Evolutionary conservation across 2,329 filamentous ascomycete species (phyloP).

Genomic region (Penicillium sp.): DNA sequence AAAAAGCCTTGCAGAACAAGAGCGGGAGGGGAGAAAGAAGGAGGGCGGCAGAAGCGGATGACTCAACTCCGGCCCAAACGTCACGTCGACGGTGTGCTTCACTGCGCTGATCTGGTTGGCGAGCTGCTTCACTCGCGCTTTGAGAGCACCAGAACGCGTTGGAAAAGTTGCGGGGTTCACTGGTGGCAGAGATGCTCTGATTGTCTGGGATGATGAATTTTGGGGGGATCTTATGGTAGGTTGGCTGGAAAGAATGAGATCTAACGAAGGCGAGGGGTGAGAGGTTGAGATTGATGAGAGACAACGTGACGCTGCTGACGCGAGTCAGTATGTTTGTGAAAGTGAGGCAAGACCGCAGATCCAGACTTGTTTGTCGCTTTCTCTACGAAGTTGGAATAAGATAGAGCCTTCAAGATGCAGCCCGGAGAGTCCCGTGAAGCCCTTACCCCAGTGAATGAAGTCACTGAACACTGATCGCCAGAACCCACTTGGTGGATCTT

Average conservation of each 20-base stretch:
- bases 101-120: slow-evolving; percentile 3
- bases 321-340: neutral
- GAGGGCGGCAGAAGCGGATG: slow-evolving; percentile 21
- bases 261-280: neutral
- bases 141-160: neutral
- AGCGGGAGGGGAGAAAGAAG: slow-evolving; percentile 11
- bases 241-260: neutral
- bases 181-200: neutral
- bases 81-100: slow-evolving; percentile 9
- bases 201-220: neutral
- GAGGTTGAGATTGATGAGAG: neutral
- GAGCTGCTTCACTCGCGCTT: neutral
- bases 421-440: neutral
- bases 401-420: neutral
- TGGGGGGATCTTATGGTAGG: neutral
- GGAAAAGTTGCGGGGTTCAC: neutral
- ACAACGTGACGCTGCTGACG: neutral
- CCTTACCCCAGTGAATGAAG: slow-evolving; percentile 7
- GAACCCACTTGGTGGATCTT: slow-evolving; percentile 16
- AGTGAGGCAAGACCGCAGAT: neutral
- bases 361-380: neutral
- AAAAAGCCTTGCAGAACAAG: slow-evolving; percentile 7
- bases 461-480: slow-evolving; percentile 10
- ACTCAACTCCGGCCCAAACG: slow-evolving; percentile 15
- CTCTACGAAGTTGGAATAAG: neutral